A percentile compares a stretch with the other conserved stretches of the same genome.
These are phyloP conservation scores for Caryopteris hybrid DNA, from an alignment of 305 asterid species.

Conservation along the genomic window DNA sequence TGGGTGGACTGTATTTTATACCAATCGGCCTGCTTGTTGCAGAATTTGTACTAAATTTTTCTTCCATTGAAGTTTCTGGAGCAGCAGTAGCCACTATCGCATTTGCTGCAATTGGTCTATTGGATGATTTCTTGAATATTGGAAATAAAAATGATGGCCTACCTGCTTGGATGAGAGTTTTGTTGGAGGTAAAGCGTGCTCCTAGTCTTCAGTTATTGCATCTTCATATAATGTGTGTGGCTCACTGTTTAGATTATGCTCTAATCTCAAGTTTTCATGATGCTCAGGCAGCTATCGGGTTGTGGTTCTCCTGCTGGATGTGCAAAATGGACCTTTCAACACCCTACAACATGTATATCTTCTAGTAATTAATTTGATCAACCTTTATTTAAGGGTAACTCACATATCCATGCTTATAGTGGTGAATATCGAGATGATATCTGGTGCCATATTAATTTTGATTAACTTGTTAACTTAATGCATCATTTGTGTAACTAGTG, in stretches of 20 bases:
- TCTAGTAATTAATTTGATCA: slow-evolving; percentile 75
- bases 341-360: slow-evolving; percentile 94
- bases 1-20: slow-evolving; percentile 84
- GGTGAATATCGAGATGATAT: slow-evolving; percentile 17
- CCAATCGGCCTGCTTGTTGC: slow-evolving; percentile 86
- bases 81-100: slow-evolving; percentile 59
- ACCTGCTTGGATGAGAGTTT: slow-evolving; percentile 53
- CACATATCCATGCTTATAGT: slow-evolving; percentile 40
- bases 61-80: slow-evolving; percentile 75
- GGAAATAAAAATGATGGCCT: slow-evolving; percentile 33
- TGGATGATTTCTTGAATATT: slow-evolving; percentile 55
- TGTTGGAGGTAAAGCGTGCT: slow-evolving; percentile 58
- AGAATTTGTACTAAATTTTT: slow-evolving; percentile 50
- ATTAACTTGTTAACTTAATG: slow-evolving; percentile 1
- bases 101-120: slow-evolving; percentile 71
- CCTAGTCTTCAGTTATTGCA: not conserved
- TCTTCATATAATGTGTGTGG: not conserved
- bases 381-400: slow-evolving; percentile 67
- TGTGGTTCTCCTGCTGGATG: slow-evolving; percentile 74
- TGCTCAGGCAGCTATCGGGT: slow-evolving; percentile 68
- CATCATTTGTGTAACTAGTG: not conserved
- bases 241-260: slow-evolving; percentile 10
- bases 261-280: slow-evolving; percentile 18
- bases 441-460: slow-evolving; percentile 8
- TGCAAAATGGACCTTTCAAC: slow-evolving; percentile 60